Percentiles rank a stretch among this genome's conserved stretches.
Conservation (phyloP, 2,329 filamentous ascomycete genomes). For the Penicillium sp. region DNA sequence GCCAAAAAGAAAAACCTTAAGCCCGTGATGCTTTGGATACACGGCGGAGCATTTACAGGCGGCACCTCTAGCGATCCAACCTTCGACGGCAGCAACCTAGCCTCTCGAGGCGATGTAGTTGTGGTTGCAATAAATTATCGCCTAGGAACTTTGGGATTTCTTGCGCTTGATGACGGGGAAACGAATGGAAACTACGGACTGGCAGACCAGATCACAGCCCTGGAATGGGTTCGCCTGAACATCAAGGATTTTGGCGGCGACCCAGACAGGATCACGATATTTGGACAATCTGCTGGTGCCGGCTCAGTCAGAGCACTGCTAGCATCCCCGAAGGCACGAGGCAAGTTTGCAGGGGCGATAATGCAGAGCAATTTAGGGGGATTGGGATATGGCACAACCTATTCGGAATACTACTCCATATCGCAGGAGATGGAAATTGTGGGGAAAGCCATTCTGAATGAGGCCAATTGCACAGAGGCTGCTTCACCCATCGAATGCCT, state of each 20-base stretch:
- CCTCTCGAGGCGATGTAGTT: conserved; percentile 61
- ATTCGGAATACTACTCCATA: conserved; percentile 62
- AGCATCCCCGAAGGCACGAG: conserved; percentile 19
- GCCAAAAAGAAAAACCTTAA: conserved; percentile 42
- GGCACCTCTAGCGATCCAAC: conserved; percentile 44
- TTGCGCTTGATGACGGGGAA: conserved; percentile 58
- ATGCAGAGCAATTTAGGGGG: conserved; percentile 53
- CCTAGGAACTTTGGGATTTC: conserved; percentile 59
- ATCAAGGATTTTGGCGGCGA: conserved; percentile 53
- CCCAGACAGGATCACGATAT: conserved; percentile 49
- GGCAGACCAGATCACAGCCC: conserved; percentile 53
- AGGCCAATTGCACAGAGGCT: conserved; percentile 55
- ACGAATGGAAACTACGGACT: conserved; percentile 59
- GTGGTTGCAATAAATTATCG: conserved; percentile 64
- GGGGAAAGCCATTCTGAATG: conserved; percentile 54
- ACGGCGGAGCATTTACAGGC: conserved; percentile 59
- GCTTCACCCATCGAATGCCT: conserved; percentile 51
- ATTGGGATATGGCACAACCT: conserved; percentile 61
- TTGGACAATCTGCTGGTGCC: conserved; percentile 55
- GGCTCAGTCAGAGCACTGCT: conserved; percentile 58
- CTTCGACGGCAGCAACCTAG: conserved; percentile 58
- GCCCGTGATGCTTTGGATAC: conserved; percentile 55
- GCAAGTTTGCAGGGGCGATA: conserved; percentile 22
- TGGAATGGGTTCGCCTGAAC: conserved; percentile 51
- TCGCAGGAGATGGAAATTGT: conserved; percentile 52